These are phyloP conservation scores for Teunomyces pallodes DNA, from an alignment of 805 yeast genomes.

Conservation along the genomic window DNA sequence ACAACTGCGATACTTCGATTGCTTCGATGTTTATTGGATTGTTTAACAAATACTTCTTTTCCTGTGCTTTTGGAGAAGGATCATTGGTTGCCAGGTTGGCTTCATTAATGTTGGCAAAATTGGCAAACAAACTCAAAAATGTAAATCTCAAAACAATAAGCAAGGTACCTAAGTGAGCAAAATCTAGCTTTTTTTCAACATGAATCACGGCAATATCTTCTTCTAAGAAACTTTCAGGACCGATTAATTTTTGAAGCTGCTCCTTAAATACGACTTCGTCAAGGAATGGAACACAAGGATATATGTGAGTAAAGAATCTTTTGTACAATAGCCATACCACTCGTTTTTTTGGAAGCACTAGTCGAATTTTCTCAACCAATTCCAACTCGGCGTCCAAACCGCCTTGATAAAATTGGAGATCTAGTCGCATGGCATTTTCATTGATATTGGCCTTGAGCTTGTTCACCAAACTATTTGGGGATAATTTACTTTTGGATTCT, in stretches of 20 bases:
- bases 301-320: conserved; percentile 25
- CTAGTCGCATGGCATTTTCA: conserved; percentile 15
- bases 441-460: conserved; percentile 7
- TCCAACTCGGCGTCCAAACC: conserved; percentile 16
- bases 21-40: conserved; percentile 20
- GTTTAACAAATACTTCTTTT: conserved; percentile 14
- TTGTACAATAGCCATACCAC: conserved; percentile 25
- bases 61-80: conserved; percentile 12
- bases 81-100: conserved; percentile 9
- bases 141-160: conserved; percentile 20
- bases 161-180: conserved; percentile 19
- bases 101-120: conserved; percentile 15
- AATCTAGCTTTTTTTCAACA: conserved; percentile 14
- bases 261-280: conserved; percentile 25
- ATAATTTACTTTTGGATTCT: not conserved
- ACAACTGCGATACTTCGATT: conserved; percentile 16
- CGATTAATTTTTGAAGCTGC: conserved; percentile 17
- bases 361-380: conserved; percentile 16
- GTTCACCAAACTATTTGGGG: not conserved
- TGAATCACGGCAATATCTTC: conserved; percentile 10
- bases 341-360: conserved; percentile 21
- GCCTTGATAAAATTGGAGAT: conserved; percentile 18
- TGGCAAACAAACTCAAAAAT: conserved; percentile 20
- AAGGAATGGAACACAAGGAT: conserved; percentile 25
- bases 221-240: conserved; percentile 11